A percentile compares a stretch with the other conserved stretches of the same genome.
Conservation (phyloP, 139 green algal genomes). For the Coelastrella sp. region DNA sequence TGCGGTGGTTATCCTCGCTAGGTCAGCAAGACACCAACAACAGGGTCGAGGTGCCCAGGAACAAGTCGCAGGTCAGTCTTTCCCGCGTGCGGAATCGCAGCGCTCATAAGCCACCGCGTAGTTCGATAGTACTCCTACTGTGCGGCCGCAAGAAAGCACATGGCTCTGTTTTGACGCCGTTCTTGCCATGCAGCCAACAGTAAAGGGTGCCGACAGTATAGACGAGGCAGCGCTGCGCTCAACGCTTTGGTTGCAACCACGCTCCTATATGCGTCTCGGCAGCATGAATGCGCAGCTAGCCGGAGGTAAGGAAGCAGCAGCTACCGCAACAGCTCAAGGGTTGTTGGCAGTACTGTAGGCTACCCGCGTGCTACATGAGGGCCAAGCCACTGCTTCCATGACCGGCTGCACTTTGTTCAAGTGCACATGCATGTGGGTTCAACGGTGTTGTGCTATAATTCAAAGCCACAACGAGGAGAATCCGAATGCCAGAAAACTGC, state of each 20-base stretch:
- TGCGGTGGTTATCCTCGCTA: not conserved
- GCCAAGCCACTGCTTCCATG: too few species aligned
- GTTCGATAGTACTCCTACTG: not conserved
- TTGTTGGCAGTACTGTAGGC: not conserved
- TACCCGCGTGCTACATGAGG: not conserved
- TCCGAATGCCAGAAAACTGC: too few species aligned
- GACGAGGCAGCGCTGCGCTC: conserved; percentile 17
- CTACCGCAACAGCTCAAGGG: not conserved
- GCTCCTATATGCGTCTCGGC: conserved; percentile 1
- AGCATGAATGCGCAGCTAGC: conserved; percentile 14
- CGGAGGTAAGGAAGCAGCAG: conserved; percentile 10
- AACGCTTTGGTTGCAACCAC: conserved; percentile 19
- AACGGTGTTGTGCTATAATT: too few species aligned
- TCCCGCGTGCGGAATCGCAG: not conserved
- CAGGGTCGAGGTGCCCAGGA: not conserved
- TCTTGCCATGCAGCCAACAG: not conserved
- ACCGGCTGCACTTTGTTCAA: too few species aligned
- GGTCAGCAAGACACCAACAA: not conserved
- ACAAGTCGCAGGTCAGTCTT: not conserved
- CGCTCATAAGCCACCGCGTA: not conserved
- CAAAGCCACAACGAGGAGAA: too few species aligned
- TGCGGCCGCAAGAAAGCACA: not conserved
- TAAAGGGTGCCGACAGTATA: not conserved
- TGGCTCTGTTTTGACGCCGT: not conserved
- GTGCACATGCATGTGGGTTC: too few species aligned